Conservation (phyloP, 208 protist species). For the Crithidia sp. region DNA sequence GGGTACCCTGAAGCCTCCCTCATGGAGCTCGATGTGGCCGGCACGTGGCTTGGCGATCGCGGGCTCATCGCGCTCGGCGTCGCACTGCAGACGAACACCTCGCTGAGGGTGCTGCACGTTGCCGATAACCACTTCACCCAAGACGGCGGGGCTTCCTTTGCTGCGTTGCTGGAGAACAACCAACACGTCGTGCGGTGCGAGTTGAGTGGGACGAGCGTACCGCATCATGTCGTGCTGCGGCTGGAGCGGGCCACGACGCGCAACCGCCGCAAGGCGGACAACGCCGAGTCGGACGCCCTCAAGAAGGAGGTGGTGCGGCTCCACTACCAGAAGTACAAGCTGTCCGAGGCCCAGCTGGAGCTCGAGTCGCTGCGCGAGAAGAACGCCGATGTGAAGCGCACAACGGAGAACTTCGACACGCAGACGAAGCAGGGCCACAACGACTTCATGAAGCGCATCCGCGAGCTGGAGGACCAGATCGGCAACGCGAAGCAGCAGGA, state of each 20-base stretch:
- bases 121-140: conserved; percentile 87
- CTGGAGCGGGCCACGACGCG: conserved; percentile 57
- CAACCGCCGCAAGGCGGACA: conserved; percentile 52
- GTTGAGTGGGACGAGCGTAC: conserved; percentile 72
- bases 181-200: conserved; percentile 48
- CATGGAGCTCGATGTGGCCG: conserved; percentile 66
- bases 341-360: conserved; percentile 82
- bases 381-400: conserved; percentile 69
- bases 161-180: conserved; percentile 80
- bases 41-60: conserved; percentile 78
- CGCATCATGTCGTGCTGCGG: conserved; percentile 64
- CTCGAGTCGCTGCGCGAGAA: conserved; percentile 69
- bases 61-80: conserved; percentile 86
- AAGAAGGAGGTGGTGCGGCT: conserved; percentile 80
- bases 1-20: conserved; percentile 36
- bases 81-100: conserved; percentile 71
- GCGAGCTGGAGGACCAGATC: conserved; percentile 72
- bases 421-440: conserved; percentile 84
- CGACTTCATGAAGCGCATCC: conserved; percentile 64
- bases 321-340: conserved; percentile 91
- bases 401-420: conserved; percentile 72
- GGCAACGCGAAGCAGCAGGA: conserved; percentile 69
- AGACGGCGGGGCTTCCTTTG: conserved; percentile 70
- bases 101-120: conserved; percentile 67
- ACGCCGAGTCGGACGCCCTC: conserved; percentile 71